Evolutionary conservation across 495 filamentous ascomycete species (phyloP).

Genomic region (Ramalina peruviana): DNA sequence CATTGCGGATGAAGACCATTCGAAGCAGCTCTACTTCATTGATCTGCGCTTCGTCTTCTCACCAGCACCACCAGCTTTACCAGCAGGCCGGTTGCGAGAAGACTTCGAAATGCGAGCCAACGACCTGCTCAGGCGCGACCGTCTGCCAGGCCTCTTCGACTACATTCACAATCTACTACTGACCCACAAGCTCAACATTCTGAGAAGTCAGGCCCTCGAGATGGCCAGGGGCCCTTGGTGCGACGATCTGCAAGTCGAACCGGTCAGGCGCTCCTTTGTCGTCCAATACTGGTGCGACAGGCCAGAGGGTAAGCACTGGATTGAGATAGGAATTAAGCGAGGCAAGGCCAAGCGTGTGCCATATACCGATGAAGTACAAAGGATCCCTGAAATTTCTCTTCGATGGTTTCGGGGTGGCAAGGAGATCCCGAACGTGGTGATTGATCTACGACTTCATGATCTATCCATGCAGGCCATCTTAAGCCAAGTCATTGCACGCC

Average conservation of each 20-base stretch:
- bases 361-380: slow-evolving; percentile 25
- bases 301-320: slow-evolving; percentile 64
- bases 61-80: slow-evolving; percentile 46
- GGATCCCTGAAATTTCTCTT: slow-evolving; percentile 42
- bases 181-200: slow-evolving; percentile 72
- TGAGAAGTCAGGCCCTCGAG: slow-evolving; percentile 60
- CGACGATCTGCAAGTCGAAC: slow-evolving; percentile 56
- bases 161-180: slow-evolving; percentile 73
- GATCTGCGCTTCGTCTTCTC: slow-evolving; percentile 76
- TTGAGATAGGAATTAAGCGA: slow-evolving; percentile 70
- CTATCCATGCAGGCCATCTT: slow-evolving; percentile 63
- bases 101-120: slow-evolving; percentile 62
- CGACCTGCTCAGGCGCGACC: slow-evolving; percentile 43
- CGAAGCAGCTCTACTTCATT: slow-evolving; percentile 79
- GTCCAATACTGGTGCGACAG: slow-evolving; percentile 80
- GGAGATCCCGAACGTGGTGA: slow-evolving; percentile 48
- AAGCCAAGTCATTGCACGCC: slow-evolving; percentile 57
- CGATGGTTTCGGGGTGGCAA: slow-evolving; percentile 77
- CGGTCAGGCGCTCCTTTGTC: slow-evolving; percentile 61
- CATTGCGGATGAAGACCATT: slow-evolving; percentile 64
- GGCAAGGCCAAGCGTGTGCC: slow-evolving; percentile 30
- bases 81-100: slow-evolving; percentile 40
- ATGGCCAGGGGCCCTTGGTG: slow-evolving; percentile 58
- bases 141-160: slow-evolving; percentile 65
- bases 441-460: slow-evolving; percentile 48